A percentile compares a stretch with the other conserved stretches of the same genome.
These are phyloP conservation scores for Apium graveolens DNA, from an alignment of 129 eudicot genomes.

Conservation along the genomic window DNA sequence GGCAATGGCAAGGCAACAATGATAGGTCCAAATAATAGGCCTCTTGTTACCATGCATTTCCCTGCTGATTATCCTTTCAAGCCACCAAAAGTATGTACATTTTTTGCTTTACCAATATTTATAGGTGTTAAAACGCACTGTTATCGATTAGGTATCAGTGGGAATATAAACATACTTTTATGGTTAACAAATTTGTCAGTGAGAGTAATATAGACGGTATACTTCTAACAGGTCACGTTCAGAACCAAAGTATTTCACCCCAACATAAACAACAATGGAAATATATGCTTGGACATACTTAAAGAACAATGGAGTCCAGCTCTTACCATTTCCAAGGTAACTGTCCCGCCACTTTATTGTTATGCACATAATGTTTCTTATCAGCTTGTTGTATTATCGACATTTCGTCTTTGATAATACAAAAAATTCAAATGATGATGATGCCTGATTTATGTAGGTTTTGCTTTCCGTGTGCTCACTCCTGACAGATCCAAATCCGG, in stretches of 20 bases:
- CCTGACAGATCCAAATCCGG: constrained; percentile 75
- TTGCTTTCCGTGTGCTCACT: constrained; percentile 63
- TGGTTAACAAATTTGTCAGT: neutral
- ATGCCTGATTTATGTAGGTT: constrained; percentile 27
- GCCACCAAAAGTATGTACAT: constrained; percentile 53
- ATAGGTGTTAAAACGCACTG: neutral
- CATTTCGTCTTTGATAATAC: neutral
- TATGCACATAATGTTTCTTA: neutral
- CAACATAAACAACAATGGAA: constrained; percentile 66
- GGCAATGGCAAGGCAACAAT: constrained; percentile 89
- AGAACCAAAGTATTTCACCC: constrained; percentile 81
- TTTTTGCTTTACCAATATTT: neutral
- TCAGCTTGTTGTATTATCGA: neutral
- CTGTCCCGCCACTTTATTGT: neutral
- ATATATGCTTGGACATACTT: constrained; percentile 71
- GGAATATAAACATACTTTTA: too few species aligned
- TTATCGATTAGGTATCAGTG: too few species aligned
- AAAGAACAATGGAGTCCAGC: constrained; percentile 92
- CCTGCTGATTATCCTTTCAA: constrained; percentile 77
- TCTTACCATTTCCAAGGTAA: constrained; percentile 71
- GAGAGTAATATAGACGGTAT: neutral
- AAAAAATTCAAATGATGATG: neutral
- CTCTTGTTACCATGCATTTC: constrained; percentile 72
- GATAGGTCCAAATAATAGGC: constrained; percentile 72
- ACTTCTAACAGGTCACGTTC: constrained; percentile 51